phyloP scores from a whole-genome alignment of 768 basidiomycete species.

The Russula griseocarnosa region DNA sequence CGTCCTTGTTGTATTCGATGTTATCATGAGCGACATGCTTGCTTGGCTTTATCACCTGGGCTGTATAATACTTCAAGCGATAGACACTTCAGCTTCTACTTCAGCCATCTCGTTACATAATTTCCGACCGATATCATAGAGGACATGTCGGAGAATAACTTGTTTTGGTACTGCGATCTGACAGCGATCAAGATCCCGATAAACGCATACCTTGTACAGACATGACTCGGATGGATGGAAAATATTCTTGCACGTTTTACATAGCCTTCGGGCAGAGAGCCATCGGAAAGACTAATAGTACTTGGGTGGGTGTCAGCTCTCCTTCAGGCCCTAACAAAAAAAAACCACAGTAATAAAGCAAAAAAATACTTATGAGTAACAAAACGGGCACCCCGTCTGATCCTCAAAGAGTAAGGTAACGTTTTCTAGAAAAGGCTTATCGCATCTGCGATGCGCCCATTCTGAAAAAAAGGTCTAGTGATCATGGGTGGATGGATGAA shows the following conservation, averaged over 20 bases:
- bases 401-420: slow-evolving; percentile 92
- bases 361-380: slow-evolving; percentile 68
- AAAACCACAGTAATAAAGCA: not conserved
- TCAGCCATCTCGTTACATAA: slow-evolving; percentile 42
- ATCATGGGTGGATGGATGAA: too few species aligned
- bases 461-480: slow-evolving; percentile 56
- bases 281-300: slow-evolving; percentile 87
- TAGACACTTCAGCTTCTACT: too few species aligned
- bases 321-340: too few species aligned
- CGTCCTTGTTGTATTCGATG: too few species aligned
- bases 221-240: slow-evolving; percentile 94
- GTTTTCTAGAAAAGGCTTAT: slow-evolving; percentile 90
- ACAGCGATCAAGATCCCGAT: not conserved
- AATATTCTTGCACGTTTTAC: slow-evolving; percentile 89
- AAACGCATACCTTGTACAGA: slow-evolving; percentile 70
- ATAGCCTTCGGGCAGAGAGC: slow-evolving; percentile 80
- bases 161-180: slow-evolving; percentile 68
- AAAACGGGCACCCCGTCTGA: slow-evolving; percentile 94
- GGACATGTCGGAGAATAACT: slow-evolving; percentile 92
- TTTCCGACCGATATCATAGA: slow-evolving; percentile 82
- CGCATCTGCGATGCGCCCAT: slow-evolving; percentile 86
- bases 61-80: too few species aligned
- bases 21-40: too few species aligned
- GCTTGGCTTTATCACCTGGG: not conserved
- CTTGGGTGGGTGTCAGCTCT: slow-evolving; percentile 41